Evolutionary conservation across 2,329 filamentous ascomycete species (phyloP).

Genomic region (Didymella pinodella): DNA sequence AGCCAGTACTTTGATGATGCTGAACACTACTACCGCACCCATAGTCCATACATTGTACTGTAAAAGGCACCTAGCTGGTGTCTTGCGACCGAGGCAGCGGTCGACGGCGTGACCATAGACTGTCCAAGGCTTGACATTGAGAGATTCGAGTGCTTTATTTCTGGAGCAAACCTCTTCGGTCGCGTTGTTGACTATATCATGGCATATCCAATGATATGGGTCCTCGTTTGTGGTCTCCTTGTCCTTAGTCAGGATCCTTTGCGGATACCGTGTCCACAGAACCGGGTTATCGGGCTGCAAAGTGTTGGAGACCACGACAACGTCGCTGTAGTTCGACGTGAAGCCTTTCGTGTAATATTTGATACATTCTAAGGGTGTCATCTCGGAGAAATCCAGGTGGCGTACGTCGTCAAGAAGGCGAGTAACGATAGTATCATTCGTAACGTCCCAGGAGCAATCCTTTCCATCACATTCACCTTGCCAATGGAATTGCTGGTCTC

Average conservation of each 20-base stretch:
- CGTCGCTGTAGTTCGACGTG: slow-evolving; percentile 21
- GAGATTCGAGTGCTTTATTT: background rate
- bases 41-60: slow-evolving; percentile 31
- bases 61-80: slow-evolving; percentile 24
- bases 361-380: slow-evolving; percentile 19
- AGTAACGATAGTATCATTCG: slow-evolving; percentile 10
- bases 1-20: slow-evolving; percentile 25
- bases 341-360: slow-evolving; percentile 22
- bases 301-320: slow-evolving; percentile 19
- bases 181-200: slow-evolving; percentile 11
- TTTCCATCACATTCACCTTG: slow-evolving; percentile 6
- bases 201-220: slow-evolving; percentile 28
- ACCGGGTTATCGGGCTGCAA: slow-evolving; percentile 16
- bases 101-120: slow-evolving; percentile 24
- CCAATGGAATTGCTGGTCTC: slow-evolving; percentile 9
- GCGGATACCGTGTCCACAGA: slow-evolving; percentile 25
- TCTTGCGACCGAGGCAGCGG: slow-evolving; percentile 23
- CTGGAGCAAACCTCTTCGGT: background rate
- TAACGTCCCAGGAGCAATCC: slow-evolving; percentile 19
- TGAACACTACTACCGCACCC: slow-evolving; percentile 25
- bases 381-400: background rate
- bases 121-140: slow-evolving; percentile 19
- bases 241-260: slow-evolving; percentile 16
- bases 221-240: slow-evolving; percentile 22
- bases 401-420: slow-evolving; percentile 22